These are phyloP conservation scores for Juncus inflexus DNA, from an alignment of 176 grass and related monocot genomes.

Conservation along the genomic window DNA sequence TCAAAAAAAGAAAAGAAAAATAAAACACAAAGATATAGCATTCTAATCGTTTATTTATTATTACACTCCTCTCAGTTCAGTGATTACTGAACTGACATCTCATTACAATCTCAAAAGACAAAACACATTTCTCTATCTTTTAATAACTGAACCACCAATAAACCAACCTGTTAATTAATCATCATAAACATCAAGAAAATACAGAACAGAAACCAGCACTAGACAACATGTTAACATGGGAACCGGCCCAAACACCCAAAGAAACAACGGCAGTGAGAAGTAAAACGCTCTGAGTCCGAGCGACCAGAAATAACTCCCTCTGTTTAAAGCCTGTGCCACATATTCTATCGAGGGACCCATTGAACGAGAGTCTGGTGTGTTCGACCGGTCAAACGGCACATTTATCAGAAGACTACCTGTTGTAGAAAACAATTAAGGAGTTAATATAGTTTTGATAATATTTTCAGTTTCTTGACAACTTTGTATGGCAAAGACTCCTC, in stretches of 20 bases:
- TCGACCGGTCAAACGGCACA: constrained; percentile 32
- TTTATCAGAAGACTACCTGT: constrained; percentile 50
- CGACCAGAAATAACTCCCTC: constrained; percentile 81
- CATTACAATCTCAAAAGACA: neutral
- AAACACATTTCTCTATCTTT: neutral
- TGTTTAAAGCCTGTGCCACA: constrained; percentile 52
- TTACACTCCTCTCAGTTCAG: neutral
- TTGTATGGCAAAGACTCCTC: too few relatives aligned
- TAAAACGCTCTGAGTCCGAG: constrained; percentile 84
- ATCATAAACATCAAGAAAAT: constrained; percentile 54
- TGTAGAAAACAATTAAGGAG: neutral
- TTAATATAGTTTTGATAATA: too few relatives aligned
- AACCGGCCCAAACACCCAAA: constrained; percentile 79
- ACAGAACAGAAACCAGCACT: constrained; percentile 46
- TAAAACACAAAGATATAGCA: too few relatives aligned
- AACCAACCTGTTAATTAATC: constrained; percentile 3
- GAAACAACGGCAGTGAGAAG: constrained; percentile 62
- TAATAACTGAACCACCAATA: neutral
- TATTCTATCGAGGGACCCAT: constrained; percentile 26
- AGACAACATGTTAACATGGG: constrained; percentile 61
- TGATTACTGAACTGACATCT: constrained; percentile 12
- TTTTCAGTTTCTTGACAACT: too few relatives aligned
- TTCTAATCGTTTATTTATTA: too few relatives aligned
- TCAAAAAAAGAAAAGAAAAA: too few relatives aligned
- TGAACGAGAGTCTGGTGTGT: neutral